Evolutionary conservation across 331 rosid species (phyloP).

Genomic region (Prunus yedoensis): DNA sequence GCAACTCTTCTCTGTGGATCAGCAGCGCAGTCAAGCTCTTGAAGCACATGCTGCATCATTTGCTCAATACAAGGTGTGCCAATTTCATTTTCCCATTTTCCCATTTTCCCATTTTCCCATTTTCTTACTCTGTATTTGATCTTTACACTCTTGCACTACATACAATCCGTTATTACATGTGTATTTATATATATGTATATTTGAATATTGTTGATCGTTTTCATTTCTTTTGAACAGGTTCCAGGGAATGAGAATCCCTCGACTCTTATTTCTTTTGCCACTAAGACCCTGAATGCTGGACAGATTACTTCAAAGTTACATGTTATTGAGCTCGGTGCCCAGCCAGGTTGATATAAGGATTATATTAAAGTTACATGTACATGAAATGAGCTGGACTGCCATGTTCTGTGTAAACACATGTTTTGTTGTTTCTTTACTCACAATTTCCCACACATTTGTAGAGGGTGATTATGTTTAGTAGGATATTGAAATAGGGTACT

Average conservation of each 20-base stretch:
- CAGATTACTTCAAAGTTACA: conserved; percentile 90
- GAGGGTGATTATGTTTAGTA: background rate
- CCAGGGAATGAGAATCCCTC: conserved; percentile 95
- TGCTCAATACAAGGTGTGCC: conserved; percentile 83
- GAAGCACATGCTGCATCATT: conserved; percentile 99
- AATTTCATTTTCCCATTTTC: background rate
- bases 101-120: background rate
- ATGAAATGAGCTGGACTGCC: background rate
- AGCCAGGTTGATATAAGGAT: conserved; percentile 66
- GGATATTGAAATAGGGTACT: background rate
- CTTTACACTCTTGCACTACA: background rate
- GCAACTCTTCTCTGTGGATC: conserved; percentile 96
- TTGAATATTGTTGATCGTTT: background rate
- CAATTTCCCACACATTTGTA: background rate
- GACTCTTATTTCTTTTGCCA: conserved; percentile 83
- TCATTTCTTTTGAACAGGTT: conserved; percentile 44
- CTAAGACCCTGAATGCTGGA: conserved; percentile 92
- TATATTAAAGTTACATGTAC: background rate
- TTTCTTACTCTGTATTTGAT: background rate
- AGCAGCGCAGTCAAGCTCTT: conserved; percentile 99
- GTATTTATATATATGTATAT: background rate
- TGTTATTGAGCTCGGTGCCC: conserved; percentile 98
- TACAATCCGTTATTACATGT: no score
- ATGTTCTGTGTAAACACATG: background rate
- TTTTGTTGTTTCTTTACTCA: background rate